Base-by-base conservation (phyloP, 192 early-diverging fungal genomes). In the Rhizophagus sp. region DNA sequence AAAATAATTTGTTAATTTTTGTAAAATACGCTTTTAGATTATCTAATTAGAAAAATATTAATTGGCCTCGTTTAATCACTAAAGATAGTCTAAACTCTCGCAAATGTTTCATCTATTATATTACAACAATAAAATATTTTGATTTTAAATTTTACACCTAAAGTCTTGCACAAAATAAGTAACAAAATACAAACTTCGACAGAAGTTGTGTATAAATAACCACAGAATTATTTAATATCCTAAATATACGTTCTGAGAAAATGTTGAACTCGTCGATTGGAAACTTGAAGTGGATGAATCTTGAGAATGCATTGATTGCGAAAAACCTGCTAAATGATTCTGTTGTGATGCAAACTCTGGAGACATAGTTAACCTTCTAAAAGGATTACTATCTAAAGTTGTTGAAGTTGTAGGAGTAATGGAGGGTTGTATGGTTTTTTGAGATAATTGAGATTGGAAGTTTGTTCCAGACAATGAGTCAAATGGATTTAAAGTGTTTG, bases 381-480 rank as follows among this genome's bases (percentile, higher is more conserved):
- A 79, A 19, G 78, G 78, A 62, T 79, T 79, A 57, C 52, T 79
- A 71, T 79, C 78, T n/a, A 64, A n/a, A 4, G 47, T 19, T 39
- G 25, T n/a, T 44, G 13, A 62, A 8, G 65, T 13, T 41, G 19
- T 57, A 27, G 30, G 33, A 2, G n/a, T 22, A 3, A 19, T 10
- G 30, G 63, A 33, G 44, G 27, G 15, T 61, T 24, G 49, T 10
- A 64, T 30, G 4, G 47, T 27, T 47, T 39, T 15, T 52, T 19
- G 65, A 33, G 44, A 24, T 34, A 9, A 39, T 68, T 19, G 19
- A 47, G 68, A 19, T 62, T 39, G 47, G 3, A n/a, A 67, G 7
- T 61, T 68, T 50, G 30, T 11, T 41, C 22, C 25, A 39, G 41
- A 34, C 30, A 36, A 8, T 36, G 66, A 71, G 24, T 25, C 27